Conservation (phyloP, 2,329 filamentous ascomycete genomes). For the Penicillium sp. region DNA sequence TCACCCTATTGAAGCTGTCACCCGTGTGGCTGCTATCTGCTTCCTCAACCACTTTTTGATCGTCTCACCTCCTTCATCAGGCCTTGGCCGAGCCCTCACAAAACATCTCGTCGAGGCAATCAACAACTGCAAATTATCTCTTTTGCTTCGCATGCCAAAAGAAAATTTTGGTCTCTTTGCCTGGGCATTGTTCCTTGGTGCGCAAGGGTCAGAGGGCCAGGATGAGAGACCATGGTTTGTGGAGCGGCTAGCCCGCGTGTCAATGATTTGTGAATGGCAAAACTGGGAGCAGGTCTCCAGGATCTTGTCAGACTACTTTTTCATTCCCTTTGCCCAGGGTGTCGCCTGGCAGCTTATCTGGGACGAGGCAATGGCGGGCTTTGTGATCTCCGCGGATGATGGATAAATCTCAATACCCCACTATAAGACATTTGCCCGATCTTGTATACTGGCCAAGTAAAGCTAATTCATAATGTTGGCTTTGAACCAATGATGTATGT, state of each 20-base stretch:
- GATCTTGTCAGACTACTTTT: constrained; percentile 28
- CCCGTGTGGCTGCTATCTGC: constrained; percentile 29
- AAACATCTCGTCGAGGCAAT: constrained; percentile 25
- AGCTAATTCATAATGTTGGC: too few species aligned
- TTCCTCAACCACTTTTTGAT: constrained; percentile 32
- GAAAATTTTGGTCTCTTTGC: constrained; percentile 24
- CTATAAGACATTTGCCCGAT: too few species aligned
- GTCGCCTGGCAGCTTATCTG: constrained; percentile 28
- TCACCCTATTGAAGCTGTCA: constrained; percentile 28
- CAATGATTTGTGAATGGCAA: constrained; percentile 27
- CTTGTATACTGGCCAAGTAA: too few species aligned
- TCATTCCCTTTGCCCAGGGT: constrained; percentile 21
- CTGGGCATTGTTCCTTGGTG: constrained; percentile 33
- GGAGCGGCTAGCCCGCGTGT: constrained; percentile 22
- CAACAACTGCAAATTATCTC: constrained; percentile 14
- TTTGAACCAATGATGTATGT: too few species aligned
- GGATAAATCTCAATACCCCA: constrained; percentile 1
- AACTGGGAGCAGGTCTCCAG: constrained; percentile 27
- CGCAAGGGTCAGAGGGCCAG: constrained; percentile 28
- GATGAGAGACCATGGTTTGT: constrained; percentile 30
- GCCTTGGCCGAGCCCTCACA: constrained; percentile 32
- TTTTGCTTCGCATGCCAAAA: constrained; percentile 13
- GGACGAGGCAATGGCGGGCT: constrained; percentile 25
- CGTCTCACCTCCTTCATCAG: constrained; percentile 30
- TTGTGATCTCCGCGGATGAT: constrained; percentile 16